Base-by-base conservation (phyloP, 441 rosid species). In the Populus hybrid region DNA sequence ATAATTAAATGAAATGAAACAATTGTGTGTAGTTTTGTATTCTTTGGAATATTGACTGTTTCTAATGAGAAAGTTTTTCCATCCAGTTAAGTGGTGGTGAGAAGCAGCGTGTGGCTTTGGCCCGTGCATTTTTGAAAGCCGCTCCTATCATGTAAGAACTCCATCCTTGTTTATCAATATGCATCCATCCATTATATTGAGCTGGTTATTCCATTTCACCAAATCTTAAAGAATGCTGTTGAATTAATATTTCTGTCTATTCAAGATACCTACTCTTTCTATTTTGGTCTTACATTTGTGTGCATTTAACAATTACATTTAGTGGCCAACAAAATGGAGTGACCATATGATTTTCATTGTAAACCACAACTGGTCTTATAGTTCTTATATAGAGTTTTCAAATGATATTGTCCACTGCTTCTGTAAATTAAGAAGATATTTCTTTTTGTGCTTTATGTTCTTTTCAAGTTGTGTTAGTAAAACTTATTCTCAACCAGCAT, bases 1-100 rank as follows among this genome's bases (percentile, higher is more conserved):
- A 5, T 46, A 6, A 46, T 46, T 46, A 35, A 38, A 72, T 74
- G 69, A 75, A 50, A 75, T 24, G 16, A 67, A 69, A 23, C 36
- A 67, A 36, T 64, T 59, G 30, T 61, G 2, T 63, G 23, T 75
- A 50, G 7, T 59, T 76, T 63, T 18, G 40, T 66, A 67, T 75
- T 24, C 26, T 30, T 23, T 69, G 67, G 73, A 59, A 42, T 69
- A 30, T 68, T 77, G 74, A 75, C 61, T 63, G 78, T 69, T 72
- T 32, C 28, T 74, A 69, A 78, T 67, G 18, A 53, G 6, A 46
- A 40, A 64, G 69, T 50, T 73, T 67, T 67, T 77, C 73, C 50
- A 9, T 69, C 82, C 93, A 96, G 98, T 84, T 96, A 88, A 96
- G 99, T 81, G 98, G 99, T 74, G 99, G 99, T 82, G 99, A 96